Conservation (phyloP, 208 protist species). For the Leishmania major region DNA sequence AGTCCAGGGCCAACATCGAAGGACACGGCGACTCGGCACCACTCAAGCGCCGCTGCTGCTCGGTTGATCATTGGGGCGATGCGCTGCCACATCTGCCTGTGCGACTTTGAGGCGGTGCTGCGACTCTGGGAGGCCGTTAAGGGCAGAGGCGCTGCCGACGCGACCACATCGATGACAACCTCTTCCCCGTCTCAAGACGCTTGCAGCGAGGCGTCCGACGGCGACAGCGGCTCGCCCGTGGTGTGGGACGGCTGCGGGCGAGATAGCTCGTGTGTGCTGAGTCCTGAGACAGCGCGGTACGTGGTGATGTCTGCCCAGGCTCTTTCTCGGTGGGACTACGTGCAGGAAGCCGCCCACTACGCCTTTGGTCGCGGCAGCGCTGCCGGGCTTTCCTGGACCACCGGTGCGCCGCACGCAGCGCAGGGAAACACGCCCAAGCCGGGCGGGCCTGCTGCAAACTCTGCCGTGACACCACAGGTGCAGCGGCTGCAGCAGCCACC, state of each 20-base stretch:
- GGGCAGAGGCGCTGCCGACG: background rate
- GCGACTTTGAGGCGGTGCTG: constrained; percentile 75
- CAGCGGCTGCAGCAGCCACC: background rate
- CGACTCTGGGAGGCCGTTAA: constrained; percentile 50
- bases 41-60: constrained; percentile 2
- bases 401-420: background rate
- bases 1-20: background rate
- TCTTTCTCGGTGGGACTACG: constrained; percentile 79
- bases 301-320: constrained; percentile 67
- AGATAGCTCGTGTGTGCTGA: background rate
- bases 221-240: background rate
- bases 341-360: constrained; percentile 46
- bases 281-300: constrained; percentile 48
- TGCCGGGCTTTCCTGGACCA: background rate
- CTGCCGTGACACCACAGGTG: background rate
- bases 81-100: constrained; percentile 68
- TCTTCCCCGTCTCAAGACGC: background rate
- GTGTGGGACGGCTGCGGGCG: background rate
- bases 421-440: background rate
- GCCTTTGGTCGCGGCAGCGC: background rate
- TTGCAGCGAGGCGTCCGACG: background rate
- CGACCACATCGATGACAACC: background rate
- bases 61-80: constrained; percentile 58
- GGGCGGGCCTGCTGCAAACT: background rate
- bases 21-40: background rate